A percentile compares a stretch with the other conserved stretches of the same genome.
Evolutionary conservation across 78 protist species (phyloP).

Genomic region (Speleostelium caveatum): DNA sequence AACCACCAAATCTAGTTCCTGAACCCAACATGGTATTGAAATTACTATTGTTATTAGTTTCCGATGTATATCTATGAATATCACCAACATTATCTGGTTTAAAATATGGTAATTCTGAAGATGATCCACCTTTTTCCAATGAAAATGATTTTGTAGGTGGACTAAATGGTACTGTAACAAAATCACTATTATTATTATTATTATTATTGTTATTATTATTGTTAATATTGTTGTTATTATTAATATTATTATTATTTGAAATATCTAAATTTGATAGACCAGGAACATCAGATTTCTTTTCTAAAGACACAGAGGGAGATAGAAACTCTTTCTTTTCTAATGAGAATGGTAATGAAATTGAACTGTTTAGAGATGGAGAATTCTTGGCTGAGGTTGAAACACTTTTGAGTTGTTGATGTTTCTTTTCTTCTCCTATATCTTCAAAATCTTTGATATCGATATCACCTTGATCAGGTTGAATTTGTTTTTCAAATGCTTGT

Average conservation of each 20-base stretch:
- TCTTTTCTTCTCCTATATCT: too few relatives aligned
- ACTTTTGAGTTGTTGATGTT: too few relatives aligned
- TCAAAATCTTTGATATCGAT: too few relatives aligned
- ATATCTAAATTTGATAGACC: too few relatives aligned
- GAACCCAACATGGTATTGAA: background rate
- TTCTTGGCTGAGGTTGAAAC: too few relatives aligned
- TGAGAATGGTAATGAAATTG: background rate
- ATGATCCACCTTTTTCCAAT: conserved; percentile 4
- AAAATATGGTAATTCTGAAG: conserved; percentile 27
- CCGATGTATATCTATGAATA: background rate
- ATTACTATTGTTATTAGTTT: background rate
- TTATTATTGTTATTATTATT: too few relatives aligned
- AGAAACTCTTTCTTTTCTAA: background rate
- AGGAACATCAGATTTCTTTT: too few relatives aligned
- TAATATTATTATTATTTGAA: background rate
- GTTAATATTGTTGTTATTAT: background rate
- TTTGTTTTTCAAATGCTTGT: too few relatives aligned
- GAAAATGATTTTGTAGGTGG: conserved; percentile 14
- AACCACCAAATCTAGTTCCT: conserved; percentile 12
- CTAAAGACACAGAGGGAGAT: too few relatives aligned
- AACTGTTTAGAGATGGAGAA: too few relatives aligned
- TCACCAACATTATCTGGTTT: background rate
- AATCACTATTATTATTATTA: too few relatives aligned
- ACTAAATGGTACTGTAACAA: conserved; percentile 30
- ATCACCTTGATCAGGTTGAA: too few relatives aligned